Evolutionary conservation across 495 filamentous ascomycete species (phyloP), one percentile per base, ranked within the genome.

Genomic region (Penicillium macrosclerotiorum): DNA sequence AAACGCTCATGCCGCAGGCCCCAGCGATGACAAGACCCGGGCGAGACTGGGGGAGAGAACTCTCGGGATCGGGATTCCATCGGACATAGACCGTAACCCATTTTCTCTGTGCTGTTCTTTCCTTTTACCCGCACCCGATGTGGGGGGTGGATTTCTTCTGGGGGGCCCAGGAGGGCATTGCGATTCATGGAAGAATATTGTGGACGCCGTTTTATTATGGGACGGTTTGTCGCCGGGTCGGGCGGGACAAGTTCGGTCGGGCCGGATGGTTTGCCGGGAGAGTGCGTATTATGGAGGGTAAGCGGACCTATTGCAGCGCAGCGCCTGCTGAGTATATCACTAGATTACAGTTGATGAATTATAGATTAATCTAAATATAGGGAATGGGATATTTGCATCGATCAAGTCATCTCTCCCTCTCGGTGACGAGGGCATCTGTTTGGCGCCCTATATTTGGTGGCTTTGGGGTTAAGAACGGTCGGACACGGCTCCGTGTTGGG

Each of bases 1-100:
- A n/a, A n/a, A n/a, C n/a, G n/a, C n/a, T n/a, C n/a, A n/a, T n/a
- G n/a, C n/a, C n/a, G n/a, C n/a, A n/a, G n/a, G n/a, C n/a, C n/a
- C n/a, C n/a, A n/a, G n/a, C n/a, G n/a, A n/a, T n/a, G n/a, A n/a
- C n/a, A n/a, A n/a, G n/a, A n/a, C n/a, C n/a, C n/a, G n/a, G n/a
- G n/a, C n/a, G n/a, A n/a, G n/a, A n/a, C n/a, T n/a, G n/a, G n/a
- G n/a, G n/a, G n/a, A n/a, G n/a, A 12, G 18, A 22, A 24, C 11
- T 8, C 35, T 37, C 45, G 51, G 39, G 38, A 35, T 49, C 51
- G 51, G 51, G 37, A 52, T 53, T 35, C 38, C 34, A 35, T 24
- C 51, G 44, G 36, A 24, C 17, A 12, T n/a, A 33, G 22, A 12
- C 20, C n/a, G n/a, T n/a, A n/a, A n/a, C n/a, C n/a, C n/a, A n/a